A percentile compares a stretch with the other conserved stretches of the same genome.
phyloP scores from a whole-genome alignment of 176 grass and related monocot genomes.

The Zoysia japonica region DNA sequence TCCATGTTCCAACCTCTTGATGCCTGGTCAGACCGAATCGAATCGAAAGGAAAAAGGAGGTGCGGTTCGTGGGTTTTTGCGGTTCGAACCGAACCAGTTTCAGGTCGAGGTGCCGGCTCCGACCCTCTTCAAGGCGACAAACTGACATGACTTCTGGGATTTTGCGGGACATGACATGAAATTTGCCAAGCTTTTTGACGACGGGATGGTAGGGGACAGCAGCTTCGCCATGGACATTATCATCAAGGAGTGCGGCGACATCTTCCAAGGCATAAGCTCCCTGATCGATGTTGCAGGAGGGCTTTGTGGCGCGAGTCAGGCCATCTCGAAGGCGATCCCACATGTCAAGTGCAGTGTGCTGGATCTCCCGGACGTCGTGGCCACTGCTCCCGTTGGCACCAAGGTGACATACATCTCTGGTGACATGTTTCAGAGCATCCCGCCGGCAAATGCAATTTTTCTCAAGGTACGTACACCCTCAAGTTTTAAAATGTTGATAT shows the following conservation, averaged over 20 bases:
- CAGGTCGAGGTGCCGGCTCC: background rate
- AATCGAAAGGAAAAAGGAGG: too few relatives aligned
- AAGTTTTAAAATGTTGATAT: too few relatives aligned
- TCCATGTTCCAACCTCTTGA: too few relatives aligned
- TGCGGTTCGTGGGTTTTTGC: too few relatives aligned
- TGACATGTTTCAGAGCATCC: constrained; percentile 56
- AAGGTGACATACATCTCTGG: constrained; percentile 45
- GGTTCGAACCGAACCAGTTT: background rate
- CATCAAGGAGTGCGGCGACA: too few relatives aligned
- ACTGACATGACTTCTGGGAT: background rate
- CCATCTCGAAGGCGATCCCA: constrained; percentile 44
- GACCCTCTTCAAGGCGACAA: background rate
- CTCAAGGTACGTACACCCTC: constrained; percentile 45
- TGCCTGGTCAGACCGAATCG: too few relatives aligned
- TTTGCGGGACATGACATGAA: background rate
- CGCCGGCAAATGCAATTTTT: constrained; percentile 46
- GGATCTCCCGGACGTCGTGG: constrained; percentile 53
- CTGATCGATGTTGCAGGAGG: constrained; percentile 58
- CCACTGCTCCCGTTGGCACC: background rate
- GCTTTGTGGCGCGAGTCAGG: background rate
- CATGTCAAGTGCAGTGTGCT: constrained; percentile 46
- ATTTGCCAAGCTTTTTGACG: constrained; percentile 26
- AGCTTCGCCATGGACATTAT: too few relatives aligned
- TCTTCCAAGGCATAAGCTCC: too few relatives aligned
- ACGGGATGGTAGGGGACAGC: constrained; percentile 35